Percentiles rank a stretch among this genome's conserved stretches.
phyloP scores from a whole-genome alignment of 805 yeast species.

The Wickerhamomyces ciferrii region DNA sequence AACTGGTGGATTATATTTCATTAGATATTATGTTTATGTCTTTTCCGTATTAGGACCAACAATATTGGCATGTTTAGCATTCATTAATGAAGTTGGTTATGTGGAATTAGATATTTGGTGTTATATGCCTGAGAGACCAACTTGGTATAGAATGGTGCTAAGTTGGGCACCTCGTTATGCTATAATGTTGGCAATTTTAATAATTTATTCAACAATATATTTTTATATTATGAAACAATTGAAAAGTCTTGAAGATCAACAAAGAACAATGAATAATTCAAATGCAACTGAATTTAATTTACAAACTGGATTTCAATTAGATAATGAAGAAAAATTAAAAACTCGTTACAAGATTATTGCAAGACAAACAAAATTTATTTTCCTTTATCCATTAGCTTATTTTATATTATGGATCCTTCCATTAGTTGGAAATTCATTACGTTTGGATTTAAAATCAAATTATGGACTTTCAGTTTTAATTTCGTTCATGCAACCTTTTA shows the following conservation, averaged over 20 bases:
- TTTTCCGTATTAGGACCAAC: conserved; percentile 57
- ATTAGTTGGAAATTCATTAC: conserved; percentile 57
- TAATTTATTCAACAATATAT: conserved; percentile 67
- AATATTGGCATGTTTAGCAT: conserved; percentile 67
- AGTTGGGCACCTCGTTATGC: conserved; percentile 81
- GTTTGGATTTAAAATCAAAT: conserved; percentile 42
- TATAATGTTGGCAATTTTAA: conserved; percentile 55
- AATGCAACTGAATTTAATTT: not conserved
- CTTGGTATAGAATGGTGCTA: conserved; percentile 67
- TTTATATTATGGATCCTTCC: conserved; percentile 81
- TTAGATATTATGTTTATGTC: conserved; percentile 53
- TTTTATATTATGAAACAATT: conserved; percentile 59
- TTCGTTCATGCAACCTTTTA: conserved; percentile 77
- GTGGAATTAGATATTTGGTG: conserved; percentile 69
- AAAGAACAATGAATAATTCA: not conserved
- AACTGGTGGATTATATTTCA: conserved; percentile 65
- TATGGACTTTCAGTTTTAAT: conserved; percentile 62
- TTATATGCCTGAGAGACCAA: conserved; percentile 65
- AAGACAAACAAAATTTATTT: conserved; percentile 73
- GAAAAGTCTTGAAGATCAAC: conserved; percentile 11
- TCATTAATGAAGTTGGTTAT: conserved; percentile 53
- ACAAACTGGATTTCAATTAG: conserved; percentile 14
- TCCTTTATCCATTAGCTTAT: conserved; percentile 81
- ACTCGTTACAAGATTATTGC: conserved; percentile 61
- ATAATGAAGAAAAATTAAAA: conserved; percentile 39